Conservation (phyloP, 2,329 filamentous ascomycete genomes). For the Lecanicillium sp. region DNA sequence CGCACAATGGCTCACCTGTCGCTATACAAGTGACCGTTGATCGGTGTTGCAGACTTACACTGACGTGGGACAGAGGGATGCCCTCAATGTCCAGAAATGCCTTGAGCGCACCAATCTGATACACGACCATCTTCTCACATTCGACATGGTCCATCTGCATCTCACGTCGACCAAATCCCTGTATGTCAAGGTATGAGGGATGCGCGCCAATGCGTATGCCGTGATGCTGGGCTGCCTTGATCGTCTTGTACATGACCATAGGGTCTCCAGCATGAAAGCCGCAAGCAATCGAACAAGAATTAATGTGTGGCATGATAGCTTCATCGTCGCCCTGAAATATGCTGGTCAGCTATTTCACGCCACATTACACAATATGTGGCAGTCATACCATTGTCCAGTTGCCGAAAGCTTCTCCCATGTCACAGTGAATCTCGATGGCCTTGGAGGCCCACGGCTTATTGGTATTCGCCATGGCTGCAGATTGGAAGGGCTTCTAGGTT, state of each 20-base stretch:
- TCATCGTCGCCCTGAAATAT: neutral
- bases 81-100: conserved; percentile 11
- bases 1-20: too few species aligned
- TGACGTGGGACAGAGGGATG: conserved; percentile 13
- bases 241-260: conserved; percentile 8
- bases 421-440: conserved; percentile 5
- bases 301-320: conserved; percentile 5
- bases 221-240: conserved; percentile 5
- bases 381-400: conserved; percentile 3
- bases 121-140: conserved; percentile 8
- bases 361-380: neutral
- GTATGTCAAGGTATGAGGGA: conserved; percentile 6
- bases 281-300: conserved; percentile 7
- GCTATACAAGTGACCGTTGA: too few species aligned
- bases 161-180: conserved; percentile 9
- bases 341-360: neutral
- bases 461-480: neutral
- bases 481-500: neutral
- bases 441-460: neutral
- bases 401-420: conserved; percentile 4
- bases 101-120: conserved; percentile 9
- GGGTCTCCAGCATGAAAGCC: conserved; percentile 10
- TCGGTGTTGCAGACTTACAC: neutral
- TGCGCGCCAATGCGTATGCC: conserved; percentile 8
- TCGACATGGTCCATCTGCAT: conserved; percentile 8